These are phyloP conservation scores for Chrysosporium keratinophilum DNA, from an alignment of 2,329 filamentous ascomycete species.

Conservation along the genomic window DNA sequence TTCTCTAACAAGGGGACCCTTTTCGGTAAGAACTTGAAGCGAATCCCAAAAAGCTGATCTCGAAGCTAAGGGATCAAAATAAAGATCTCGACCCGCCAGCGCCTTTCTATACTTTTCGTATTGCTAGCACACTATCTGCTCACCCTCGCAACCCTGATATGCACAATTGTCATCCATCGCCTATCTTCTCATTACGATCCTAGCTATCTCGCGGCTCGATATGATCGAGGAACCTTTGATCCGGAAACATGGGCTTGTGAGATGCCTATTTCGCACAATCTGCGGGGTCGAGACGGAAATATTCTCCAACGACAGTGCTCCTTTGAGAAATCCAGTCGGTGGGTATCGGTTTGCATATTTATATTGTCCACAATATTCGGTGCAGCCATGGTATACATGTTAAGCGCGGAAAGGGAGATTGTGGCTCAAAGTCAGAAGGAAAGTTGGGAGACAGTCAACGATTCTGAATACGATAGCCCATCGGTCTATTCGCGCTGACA, in stretches of 20 bases:
- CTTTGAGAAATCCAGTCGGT: conserved; percentile 3
- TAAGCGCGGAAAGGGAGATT: not conserved
- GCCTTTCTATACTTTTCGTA: not conserved
- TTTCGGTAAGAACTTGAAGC: not conserved
- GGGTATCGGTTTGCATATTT: not conserved
- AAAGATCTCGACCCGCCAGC: not conserved
- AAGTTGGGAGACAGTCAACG: not conserved
- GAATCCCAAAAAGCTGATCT: not conserved
- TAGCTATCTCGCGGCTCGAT: not conserved
- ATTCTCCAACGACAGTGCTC: conserved; percentile 1
- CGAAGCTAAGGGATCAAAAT: not conserved
- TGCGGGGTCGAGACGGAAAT: not conserved
- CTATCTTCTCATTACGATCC: conserved; percentile 8
- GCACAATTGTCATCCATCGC: conserved; percentile 1
- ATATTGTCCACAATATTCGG: not conserved
- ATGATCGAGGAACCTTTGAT: conserved; percentile 4
- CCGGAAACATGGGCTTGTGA: conserved; percentile 9
- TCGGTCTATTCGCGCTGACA: conserved; percentile 2
- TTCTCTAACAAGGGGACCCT: not conserved
- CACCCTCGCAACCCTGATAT: not conserved
- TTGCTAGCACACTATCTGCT: not conserved
- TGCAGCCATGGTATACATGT: not conserved
- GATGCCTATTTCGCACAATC: not conserved
- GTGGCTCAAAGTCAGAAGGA: not conserved
- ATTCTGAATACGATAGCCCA: conserved; percentile 7